Conservation (phyloP, 1,284 basidiomycete species). For the Apiotrichum porosum region DNA sequence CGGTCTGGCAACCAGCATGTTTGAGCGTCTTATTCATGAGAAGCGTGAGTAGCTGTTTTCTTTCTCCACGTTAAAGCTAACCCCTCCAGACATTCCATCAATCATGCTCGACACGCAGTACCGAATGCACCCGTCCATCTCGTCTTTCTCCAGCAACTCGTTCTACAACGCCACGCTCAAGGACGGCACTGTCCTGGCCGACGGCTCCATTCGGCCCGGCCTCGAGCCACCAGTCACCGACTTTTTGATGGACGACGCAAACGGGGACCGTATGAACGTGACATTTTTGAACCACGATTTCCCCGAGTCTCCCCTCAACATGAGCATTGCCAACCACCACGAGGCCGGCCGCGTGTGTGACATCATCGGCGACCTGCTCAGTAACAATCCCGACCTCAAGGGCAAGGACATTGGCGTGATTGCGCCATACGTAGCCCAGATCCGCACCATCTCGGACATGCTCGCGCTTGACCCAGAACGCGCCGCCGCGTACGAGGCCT, state of each 20-base stretch:
- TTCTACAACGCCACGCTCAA: conserved; percentile 70
- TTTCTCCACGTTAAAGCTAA: not conserved
- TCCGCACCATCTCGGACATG: conserved; percentile 61
- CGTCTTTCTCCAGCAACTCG: conserved; percentile 72
- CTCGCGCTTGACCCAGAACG: conserved; percentile 48
- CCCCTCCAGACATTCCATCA: conserved; percentile 57
- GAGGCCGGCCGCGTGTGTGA: conserved; percentile 73
- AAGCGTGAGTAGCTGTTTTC: conserved; percentile 65
- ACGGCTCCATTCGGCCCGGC: conserved; percentile 55
- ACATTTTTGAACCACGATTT: conserved; percentile 73
- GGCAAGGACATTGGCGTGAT: conserved; percentile 80
- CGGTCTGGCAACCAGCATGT: conserved; percentile 74
- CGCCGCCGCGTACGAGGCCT: conserved; percentile 53
- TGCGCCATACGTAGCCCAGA: conserved; percentile 78
- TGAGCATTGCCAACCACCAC: conserved; percentile 65
- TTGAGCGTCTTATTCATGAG: conserved; percentile 79
- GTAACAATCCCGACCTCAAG: conserved; percentile 61
- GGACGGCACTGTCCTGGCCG: conserved; percentile 63
- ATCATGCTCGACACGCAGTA: conserved; percentile 90
- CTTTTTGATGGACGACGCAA: conserved; percentile 22
- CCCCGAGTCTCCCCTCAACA: conserved; percentile 60
- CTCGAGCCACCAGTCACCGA: conserved; percentile 60
- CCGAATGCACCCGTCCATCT: conserved; percentile 88
- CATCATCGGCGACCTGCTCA: conserved; percentile 70
- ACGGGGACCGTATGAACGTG: conserved; percentile 45